phyloP scores from a whole-genome alignment of 805 yeast species.

The Zygosaccharomyces bailii region DNA sequence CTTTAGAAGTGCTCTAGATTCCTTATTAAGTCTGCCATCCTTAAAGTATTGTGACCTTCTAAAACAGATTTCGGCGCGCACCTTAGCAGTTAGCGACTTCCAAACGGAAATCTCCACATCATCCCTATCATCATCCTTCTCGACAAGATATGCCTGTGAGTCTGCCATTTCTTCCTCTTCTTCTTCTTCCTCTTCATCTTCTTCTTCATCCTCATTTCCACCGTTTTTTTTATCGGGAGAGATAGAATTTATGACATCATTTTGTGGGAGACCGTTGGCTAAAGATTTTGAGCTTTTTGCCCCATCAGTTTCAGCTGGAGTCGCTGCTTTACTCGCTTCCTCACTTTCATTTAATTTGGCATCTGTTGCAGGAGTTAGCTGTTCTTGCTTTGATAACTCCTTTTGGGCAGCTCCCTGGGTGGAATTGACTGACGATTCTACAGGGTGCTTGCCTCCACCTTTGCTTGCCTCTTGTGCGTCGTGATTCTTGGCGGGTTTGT shows the following conservation, averaged over 20 bases:
- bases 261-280: conserved; percentile 18
- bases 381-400: conserved; percentile 34
- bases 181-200: conserved; percentile 36
- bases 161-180: conserved; percentile 45
- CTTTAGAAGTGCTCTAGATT: conserved; percentile 67
- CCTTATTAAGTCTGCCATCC: conserved; percentile 53
- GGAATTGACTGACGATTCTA: conserved; percentile 26
- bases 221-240: conserved; percentile 11
- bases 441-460: neutral
- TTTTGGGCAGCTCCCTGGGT: conserved; percentile 31
- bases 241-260: conserved; percentile 3
- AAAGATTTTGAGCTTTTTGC: conserved; percentile 26
- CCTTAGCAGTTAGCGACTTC: conserved; percentile 77
- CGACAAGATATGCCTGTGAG: conserved; percentile 42
- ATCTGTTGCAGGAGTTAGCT: conserved; percentile 18
- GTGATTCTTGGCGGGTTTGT: conserved; percentile 25
- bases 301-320: conserved; percentile 36
- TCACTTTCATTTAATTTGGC: conserved; percentile 12
- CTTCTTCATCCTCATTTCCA: conserved; percentile 12
- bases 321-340: conserved; percentile 2
- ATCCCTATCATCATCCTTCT: conserved; percentile 55
- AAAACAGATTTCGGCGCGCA: conserved; percentile 70
- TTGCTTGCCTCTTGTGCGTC: conserved; percentile 2
- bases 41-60: conserved; percentile 65
- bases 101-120: conserved; percentile 80